Conservation (phyloP, 2,329 filamentous ascomycete species). For the Elsinoe australis region DNA sequence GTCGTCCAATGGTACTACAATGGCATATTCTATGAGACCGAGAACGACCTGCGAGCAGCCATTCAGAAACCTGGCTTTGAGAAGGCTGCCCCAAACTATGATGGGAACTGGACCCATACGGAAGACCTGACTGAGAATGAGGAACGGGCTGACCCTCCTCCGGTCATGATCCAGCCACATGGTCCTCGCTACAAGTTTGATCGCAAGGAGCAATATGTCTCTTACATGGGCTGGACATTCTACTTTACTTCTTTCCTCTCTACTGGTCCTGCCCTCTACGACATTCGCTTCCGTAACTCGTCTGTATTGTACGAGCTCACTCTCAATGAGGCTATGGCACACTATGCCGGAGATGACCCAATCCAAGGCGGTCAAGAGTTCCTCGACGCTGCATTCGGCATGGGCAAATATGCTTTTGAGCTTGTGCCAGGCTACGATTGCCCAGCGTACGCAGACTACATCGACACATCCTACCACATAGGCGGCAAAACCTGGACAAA, state of each 20-base stretch:
- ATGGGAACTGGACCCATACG: constrained; percentile 44
- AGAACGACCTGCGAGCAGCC: constrained; percentile 42
- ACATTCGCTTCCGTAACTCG: constrained; percentile 46
- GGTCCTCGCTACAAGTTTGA: constrained; percentile 39
- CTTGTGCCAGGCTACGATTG: constrained; percentile 48
- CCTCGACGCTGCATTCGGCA: constrained; percentile 30
- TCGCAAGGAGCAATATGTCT: constrained; percentile 40
- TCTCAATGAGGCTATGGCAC: constrained; percentile 47
- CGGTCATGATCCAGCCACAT: constrained; percentile 33
- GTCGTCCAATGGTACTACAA: constrained; percentile 48
- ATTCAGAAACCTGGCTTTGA: constrained; percentile 39
- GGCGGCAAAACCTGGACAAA: constrained; percentile 39
- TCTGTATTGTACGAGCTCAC: constrained; percentile 47
- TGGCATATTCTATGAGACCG: constrained; percentile 45
- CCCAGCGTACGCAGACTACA: constrained; percentile 45
- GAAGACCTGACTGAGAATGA: constrained; percentile 32
- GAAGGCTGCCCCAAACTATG: constrained; percentile 42
- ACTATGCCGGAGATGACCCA: constrained; percentile 45
- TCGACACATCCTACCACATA: constrained; percentile 40
- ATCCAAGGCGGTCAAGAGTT: constrained; percentile 36
- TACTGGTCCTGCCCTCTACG: constrained; percentile 42
- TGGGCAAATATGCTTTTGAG: constrained; percentile 42
- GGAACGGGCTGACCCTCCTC: constrained; percentile 48
- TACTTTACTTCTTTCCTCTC: constrained; percentile 42
- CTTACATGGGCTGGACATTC: constrained; percentile 49